These are phyloP conservation scores for Zygosaccharomyces rouxii DNA, from an alignment of 805 yeast species.

Conservation along the genomic window DNA sequence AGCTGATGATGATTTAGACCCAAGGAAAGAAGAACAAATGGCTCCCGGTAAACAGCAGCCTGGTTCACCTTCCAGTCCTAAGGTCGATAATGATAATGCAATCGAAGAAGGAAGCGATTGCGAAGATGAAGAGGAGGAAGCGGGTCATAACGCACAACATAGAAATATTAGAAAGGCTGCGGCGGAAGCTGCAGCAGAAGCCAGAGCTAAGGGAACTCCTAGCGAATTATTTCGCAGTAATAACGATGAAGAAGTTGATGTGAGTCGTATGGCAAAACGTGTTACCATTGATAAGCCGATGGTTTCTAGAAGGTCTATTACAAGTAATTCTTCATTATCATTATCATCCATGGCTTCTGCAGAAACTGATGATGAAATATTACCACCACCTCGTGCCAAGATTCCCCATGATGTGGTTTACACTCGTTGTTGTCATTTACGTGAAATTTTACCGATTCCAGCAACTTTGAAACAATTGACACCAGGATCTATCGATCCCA, in stretches of 20 bases:
- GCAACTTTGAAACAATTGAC: slow-evolving; percentile 80
- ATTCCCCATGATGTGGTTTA: slow-evolving; percentile 66
- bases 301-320: slow-evolving; percentile 36
- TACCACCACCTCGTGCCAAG: slow-evolving; percentile 31
- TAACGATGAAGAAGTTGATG: slow-evolving; percentile 39
- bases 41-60: slow-evolving; percentile 20
- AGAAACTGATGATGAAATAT: slow-evolving; percentile 22
- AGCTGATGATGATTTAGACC: slow-evolving; percentile 13
- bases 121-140: slow-evolving; percentile 19
- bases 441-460: slow-evolving; percentile 90
- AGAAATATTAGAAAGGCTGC: slow-evolving; percentile 35
- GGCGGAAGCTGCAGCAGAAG: slow-evolving; percentile 38
- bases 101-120: slow-evolving; percentile 17
- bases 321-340: slow-evolving; percentile 23
- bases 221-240: slow-evolving; percentile 33
- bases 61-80: slow-evolving; percentile 3
- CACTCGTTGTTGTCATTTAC: slow-evolving; percentile 86
- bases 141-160: slow-evolving; percentile 17
- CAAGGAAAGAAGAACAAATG: slow-evolving; percentile 17
- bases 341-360: slow-evolving; percentile 20
- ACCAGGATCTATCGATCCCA: slow-evolving; percentile 70
- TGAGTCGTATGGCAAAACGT: slow-evolving; percentile 33
- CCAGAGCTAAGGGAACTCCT: slow-evolving; percentile 36
- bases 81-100: slow-evolving; percentile 5
- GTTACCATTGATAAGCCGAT: slow-evolving; percentile 43